Percentiles rank a stretch among this genome's conserved stretches.
Evolutionary conservation across 2,329 filamentous ascomycete genomes (phyloP).

Genomic region (Pseudogymnoascus sp.): DNA sequence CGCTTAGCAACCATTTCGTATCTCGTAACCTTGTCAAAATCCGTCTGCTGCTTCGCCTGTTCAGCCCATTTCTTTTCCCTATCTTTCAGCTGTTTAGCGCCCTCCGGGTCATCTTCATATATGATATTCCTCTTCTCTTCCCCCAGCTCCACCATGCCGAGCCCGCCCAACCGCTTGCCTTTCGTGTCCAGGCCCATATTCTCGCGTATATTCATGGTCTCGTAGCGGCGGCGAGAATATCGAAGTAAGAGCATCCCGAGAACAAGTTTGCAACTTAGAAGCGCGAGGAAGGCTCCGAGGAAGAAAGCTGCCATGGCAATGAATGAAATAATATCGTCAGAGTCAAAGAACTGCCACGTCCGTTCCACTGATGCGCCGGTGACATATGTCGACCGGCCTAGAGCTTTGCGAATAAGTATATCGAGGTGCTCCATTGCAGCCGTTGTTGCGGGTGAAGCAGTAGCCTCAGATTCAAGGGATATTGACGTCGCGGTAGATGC

Average conservation of each 20-base stretch:
- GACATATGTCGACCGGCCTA: conserved; percentile 67
- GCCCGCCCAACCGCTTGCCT: conserved; percentile 72
- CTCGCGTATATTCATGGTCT: conserved; percentile 65
- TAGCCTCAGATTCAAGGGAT: conserved; percentile 52
- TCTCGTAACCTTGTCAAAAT: conserved; percentile 62
- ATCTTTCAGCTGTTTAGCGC: conserved; percentile 53
- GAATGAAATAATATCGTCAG: conserved; percentile 68
- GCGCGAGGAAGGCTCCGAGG: conserved; percentile 74
- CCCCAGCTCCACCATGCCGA: conserved; percentile 78
- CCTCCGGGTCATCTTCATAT: conserved; percentile 77
- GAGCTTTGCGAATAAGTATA: conserved; percentile 66
- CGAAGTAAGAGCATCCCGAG: conserved; percentile 82
- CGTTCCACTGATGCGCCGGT: conserved; percentile 30
- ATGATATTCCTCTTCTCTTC: conserved; percentile 84
- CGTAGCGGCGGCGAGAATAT: conserved; percentile 73
- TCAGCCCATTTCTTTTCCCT: conserved; percentile 59
- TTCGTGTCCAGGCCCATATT: conserved; percentile 58
- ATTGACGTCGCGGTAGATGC: conserved; percentile 61
- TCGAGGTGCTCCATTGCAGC: conserved; percentile 77
- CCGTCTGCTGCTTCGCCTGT: conserved; percentile 50
- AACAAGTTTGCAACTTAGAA: conserved; percentile 77
- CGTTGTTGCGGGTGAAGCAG: conserved; percentile 66
- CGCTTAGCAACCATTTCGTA: conserved; percentile 96
- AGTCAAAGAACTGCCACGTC: conserved; percentile 31
- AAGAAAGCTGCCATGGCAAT: conserved; percentile 82